Evolutionary conservation across 2,329 filamentous ascomycete genomes (phyloP).

Genomic region (Alternaria ventricosa): DNA sequence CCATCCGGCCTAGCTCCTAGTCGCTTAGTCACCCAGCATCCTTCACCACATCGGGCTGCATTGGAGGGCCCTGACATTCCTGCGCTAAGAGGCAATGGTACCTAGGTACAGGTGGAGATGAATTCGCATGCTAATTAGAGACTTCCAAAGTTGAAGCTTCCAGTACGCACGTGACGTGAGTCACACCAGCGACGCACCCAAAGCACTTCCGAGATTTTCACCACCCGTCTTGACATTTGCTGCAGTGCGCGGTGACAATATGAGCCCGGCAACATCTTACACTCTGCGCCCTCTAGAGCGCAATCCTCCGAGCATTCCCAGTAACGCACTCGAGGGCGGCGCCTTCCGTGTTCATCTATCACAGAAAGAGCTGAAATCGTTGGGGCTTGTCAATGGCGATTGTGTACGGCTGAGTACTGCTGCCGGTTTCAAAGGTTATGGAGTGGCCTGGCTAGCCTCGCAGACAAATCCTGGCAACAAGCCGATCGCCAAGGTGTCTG

Average conservation of each 20-base stretch:
- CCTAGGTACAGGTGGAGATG: not conserved
- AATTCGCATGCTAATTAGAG: not conserved
- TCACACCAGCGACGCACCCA: slow-evolving; percentile 2
- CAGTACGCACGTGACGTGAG: slow-evolving; percentile 7
- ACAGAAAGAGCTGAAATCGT: slow-evolving; percentile 60
- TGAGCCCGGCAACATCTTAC: slow-evolving; percentile 47
- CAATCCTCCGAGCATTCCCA: slow-evolving; percentile 53
- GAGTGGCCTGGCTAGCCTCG: slow-evolving; percentile 67
- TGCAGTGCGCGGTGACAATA: slow-evolving; percentile 9
- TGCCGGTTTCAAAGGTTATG: slow-evolving; percentile 57
- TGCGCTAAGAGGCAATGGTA: not conserved
- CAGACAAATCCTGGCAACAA: slow-evolving; percentile 51
- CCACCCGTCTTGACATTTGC: not conserved
- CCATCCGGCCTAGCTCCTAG: slow-evolving; percentile 12
- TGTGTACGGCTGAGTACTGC: slow-evolving; percentile 59
- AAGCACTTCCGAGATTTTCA: not conserved
- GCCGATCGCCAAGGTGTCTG: slow-evolving; percentile 66
- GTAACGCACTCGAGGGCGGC: slow-evolving; percentile 61
- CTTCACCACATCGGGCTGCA: slow-evolving; percentile 13
- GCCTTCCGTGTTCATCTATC: slow-evolving; percentile 66
- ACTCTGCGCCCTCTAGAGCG: slow-evolving; percentile 61
- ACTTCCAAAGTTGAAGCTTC: not conserved
- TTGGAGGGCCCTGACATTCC: not conserved
- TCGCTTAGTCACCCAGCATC: slow-evolving; percentile 30
- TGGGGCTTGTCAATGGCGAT: slow-evolving; percentile 65